Evolutionary conservation across 495 filamentous ascomycete genomes (phyloP), one percentile per base, ranked within the genome.

Genomic region (Aspergillus incahuasiensis): DNA sequence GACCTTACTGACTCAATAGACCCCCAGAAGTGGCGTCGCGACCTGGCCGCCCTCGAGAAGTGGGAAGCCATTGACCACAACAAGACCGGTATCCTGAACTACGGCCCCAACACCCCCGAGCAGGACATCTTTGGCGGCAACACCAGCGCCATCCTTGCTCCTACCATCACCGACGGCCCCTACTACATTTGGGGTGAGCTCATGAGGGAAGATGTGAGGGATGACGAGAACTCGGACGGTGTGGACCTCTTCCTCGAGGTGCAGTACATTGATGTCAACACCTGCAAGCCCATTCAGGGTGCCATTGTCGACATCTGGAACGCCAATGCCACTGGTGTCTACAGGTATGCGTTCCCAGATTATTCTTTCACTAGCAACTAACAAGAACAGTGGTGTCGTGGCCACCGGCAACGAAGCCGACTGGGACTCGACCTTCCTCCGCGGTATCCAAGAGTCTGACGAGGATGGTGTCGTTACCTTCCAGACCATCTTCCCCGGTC

Each of bases 401-500:
- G 57, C 49, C 19, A 64, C 60, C 5, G 70, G 68, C 38, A 73
- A 73, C 60, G 68, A 71, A 42, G 70, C 68, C 12, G 65, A 66
- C 48, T 71, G 60, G 61, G 66, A 82, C 63, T 71, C 69, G 44
- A 82, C 79, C 20, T 81, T 68, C 63, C 73, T 82, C 21, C 76
- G 80, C 40, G 80, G 79, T 25, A 73, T 80, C 40, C 80, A 83
- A 44, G 64, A 75, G 24, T 79, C 79, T 24, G 71, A 84, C 57
- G 47, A 61, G 4, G 77, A 85, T 47, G 81, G 82, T n/a, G 75
- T 85, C 5, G 80, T 75, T 3, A 68, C 60, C 43, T 81, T 85
- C 60, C 74, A 79, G 53, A 81, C 77, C 12, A 77, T 80, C 55
- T 82, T 84, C 71, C 81, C 82, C 0, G 82, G 83, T 20, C 79